These are phyloP conservation scores for Cladorrhinum sp. DNA, from an alignment of 2,329 filamentous ascomycete species.

Conservation along the genomic window DNA sequence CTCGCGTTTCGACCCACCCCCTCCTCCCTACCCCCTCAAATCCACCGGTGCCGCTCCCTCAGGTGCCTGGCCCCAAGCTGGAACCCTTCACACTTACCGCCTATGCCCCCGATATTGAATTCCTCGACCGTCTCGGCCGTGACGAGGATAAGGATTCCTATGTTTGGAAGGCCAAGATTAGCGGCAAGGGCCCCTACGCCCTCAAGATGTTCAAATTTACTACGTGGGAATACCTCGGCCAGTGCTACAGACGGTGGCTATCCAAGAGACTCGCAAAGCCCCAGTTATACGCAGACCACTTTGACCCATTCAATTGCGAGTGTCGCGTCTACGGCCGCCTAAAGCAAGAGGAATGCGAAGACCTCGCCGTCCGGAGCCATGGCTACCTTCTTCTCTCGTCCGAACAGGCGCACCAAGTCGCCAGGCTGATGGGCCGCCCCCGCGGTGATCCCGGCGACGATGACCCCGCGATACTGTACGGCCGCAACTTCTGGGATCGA, in stretches of 20 bases:
- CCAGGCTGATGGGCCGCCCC: not conserved
- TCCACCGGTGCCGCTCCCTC: conserved; percentile 5
- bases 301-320: conserved; percentile 20
- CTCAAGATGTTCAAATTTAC: conserved; percentile 13
- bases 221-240: not conserved
- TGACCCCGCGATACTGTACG: not conserved
- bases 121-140: conserved; percentile 1
- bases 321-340: conserved; percentile 21
- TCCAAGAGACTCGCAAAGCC: not conserved
- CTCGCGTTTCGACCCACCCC: not conserved
- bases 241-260: not conserved
- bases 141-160: not conserved
- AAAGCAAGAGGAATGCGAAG: conserved; percentile 9
- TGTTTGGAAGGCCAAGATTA: conserved; percentile 15
- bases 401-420: conserved; percentile 7
- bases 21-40: not conserved
- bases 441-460: not conserved
- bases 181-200: conserved; percentile 1
- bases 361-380: conserved; percentile 14
- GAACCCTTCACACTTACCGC: conserved; percentile 12
- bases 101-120: conserved; percentile 10
- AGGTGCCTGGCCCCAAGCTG: conserved; percentile 14
- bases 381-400: conserved; percentile 19
- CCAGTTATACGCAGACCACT: conserved; percentile 11
- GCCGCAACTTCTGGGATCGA: conserved; percentile 10